Evolutionary conservation across 1,284 basidiomycete genomes (phyloP).

Genomic region (Vanrija sp.): DNA sequence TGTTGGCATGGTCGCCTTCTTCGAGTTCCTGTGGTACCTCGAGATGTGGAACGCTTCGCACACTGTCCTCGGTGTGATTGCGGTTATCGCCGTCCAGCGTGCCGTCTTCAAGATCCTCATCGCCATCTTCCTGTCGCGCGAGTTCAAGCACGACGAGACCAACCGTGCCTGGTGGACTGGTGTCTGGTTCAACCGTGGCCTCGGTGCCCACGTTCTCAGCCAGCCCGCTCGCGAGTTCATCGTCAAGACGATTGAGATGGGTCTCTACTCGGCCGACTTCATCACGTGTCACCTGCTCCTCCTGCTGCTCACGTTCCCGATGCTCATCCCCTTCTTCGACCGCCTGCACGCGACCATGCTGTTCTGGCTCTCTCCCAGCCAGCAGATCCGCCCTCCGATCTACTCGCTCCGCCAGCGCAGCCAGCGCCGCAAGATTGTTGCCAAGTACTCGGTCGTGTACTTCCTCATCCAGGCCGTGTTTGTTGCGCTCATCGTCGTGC

Average conservation of each 20-base stretch:
- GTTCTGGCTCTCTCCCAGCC: conserved; percentile 61
- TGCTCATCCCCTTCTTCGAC: conserved; percentile 82
- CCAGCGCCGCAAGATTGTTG: conserved; percentile 78
- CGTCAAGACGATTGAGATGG: conserved; percentile 96
- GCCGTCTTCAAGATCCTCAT: conserved; percentile 89
- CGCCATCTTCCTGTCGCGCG: conserved; percentile 82
- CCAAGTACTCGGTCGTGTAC: conserved; percentile 69
- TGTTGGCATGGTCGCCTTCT: conserved; percentile 81
- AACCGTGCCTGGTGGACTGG: conserved; percentile 97
- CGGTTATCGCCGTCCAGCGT: conserved; percentile 81
- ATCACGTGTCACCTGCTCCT: conserved; percentile 56
- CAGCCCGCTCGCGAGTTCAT: conserved; percentile 92
- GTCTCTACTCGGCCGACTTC: conserved; percentile 82
- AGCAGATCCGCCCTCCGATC: conserved; percentile 88
- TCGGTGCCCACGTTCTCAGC: conserved; percentile 80
- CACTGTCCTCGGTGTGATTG: conserved; percentile 81
- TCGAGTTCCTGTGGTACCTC: conserved; percentile 92
- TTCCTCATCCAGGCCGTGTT: conserved; percentile 68
- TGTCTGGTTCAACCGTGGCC: conserved; percentile 87
- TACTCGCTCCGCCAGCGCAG: conserved; percentile 84
- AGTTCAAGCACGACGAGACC: conserved; percentile 96
- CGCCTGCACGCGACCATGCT: conserved; percentile 81
- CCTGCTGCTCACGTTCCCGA: conserved; percentile 72
- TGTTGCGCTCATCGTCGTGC: conserved; percentile 58
- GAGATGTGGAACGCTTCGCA: conserved; percentile 89